Evolutionary conservation across 495 filamentous ascomycete species (phyloP).

Genomic region (Neurospora sp.): DNA sequence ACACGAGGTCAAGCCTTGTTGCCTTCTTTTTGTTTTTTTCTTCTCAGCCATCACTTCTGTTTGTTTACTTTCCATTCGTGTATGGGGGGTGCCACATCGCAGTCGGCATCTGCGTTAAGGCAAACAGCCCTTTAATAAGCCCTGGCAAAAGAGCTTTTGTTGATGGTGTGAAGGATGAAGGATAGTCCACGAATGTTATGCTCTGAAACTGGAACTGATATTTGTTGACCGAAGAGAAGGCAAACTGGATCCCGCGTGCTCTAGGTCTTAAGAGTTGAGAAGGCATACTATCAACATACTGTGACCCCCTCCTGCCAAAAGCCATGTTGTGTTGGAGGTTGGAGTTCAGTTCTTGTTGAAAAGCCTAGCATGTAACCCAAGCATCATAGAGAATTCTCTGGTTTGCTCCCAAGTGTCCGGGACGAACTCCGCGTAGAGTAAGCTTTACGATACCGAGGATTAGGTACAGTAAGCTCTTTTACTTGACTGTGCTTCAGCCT

Average conservation of each 20-base stretch:
- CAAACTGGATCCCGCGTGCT: neutral
- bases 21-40: neutral
- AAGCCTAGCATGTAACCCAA: neutral
- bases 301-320: neutral
- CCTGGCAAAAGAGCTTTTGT: no score
- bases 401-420: neutral
- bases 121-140: neutral
- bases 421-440: neutral
- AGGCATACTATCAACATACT: neutral
- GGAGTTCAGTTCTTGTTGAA: neutral
- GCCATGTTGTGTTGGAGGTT: neutral
- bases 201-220: neutral
- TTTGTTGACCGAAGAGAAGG: neutral
- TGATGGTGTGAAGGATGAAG: neutral
- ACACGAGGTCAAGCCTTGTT: neutral
- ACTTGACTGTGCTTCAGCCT: neutral
- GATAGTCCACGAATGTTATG: neutral
- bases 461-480: neutral
- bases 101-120: neutral
- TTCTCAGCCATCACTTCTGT: neutral
- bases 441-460: neutral
- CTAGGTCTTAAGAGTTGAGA: neutral
- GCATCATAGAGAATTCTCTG: neutral
- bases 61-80: neutral
- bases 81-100: neutral